Conservation (phyloP, 1,284 basidiomycete genomes). For the Pseudozyma thailandica region DNA sequence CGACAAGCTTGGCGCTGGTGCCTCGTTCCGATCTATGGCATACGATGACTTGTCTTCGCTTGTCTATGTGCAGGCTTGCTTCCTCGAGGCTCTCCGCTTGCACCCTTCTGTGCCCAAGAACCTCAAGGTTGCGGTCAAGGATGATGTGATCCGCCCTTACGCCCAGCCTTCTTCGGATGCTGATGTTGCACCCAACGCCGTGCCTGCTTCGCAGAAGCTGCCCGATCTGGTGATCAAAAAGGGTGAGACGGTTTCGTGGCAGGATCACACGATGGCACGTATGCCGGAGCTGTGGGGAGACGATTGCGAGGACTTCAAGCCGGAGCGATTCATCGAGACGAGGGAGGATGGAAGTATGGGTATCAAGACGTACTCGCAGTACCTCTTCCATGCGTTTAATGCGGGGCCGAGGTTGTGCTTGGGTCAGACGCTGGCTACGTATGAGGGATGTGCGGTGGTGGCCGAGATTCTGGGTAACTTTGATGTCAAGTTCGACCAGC, state of each 20-base stretch:
- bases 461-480: conserved; percentile 48
- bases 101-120: conserved; percentile 63
- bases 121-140: conserved; percentile 45
- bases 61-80: conserved; percentile 54
- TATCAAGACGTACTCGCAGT: conserved; percentile 69
- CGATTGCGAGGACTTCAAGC: conserved; percentile 65
- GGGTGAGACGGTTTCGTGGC: conserved; percentile 49
- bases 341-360: conserved; percentile 62
- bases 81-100: conserved; percentile 55
- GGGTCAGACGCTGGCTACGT: conserved; percentile 62
- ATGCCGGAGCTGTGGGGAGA: conserved; percentile 61
- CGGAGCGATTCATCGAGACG: conserved; percentile 64
- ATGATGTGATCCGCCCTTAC: conserved; percentile 57
- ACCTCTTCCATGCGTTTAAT: conserved; percentile 68
- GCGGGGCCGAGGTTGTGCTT: conserved; percentile 65
- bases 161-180: conserved; percentile 28
- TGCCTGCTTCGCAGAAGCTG: conserved; percentile 30
- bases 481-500: conserved; percentile 32
- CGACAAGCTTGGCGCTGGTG: conserved; percentile 42
- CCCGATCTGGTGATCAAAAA: conserved; percentile 50
- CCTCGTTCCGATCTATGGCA: conserved; percentile 26
- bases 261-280: conserved; percentile 56
- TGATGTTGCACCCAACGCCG: conserved; percentile 39
- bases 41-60: conserved; percentile 54
- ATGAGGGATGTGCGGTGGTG: conserved; percentile 51